These are phyloP conservation scores for Oryza glumipatula DNA, from an alignment of 176 grass and related monocot genomes.

Conservation along the genomic window DNA sequence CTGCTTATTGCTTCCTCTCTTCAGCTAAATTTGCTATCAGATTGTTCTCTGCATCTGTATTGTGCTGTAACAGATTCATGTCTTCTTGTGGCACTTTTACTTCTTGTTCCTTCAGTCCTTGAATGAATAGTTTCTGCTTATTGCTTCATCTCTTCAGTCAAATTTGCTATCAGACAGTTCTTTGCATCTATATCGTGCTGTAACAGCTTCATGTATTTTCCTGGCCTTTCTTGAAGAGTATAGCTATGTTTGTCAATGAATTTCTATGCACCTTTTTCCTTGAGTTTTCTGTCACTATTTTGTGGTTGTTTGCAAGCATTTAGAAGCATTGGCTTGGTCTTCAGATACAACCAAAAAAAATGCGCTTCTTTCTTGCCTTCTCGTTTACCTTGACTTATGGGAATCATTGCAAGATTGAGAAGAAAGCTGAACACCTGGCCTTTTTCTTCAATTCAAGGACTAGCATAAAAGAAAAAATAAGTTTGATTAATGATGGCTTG, in stretches of 20 bases:
- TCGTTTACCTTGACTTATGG: not conserved
- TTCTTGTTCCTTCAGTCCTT: not conserved
- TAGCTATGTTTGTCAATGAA: not conserved
- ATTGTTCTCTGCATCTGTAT: no score
- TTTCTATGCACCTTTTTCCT: not conserved
- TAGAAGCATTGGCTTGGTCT: not conserved
- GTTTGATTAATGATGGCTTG: not conserved
- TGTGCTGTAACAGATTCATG: not conserved
- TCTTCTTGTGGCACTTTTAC: not conserved
- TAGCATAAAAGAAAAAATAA: not conserved
- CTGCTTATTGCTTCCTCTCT: not conserved
- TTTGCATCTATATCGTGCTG: not conserved
- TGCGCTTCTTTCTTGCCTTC: not conserved
- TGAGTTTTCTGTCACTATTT: not conserved
- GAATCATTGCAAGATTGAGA: not conserved
- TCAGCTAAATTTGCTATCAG: not conserved
- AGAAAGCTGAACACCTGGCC: not conserved
- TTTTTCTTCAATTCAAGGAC: conserved; percentile 25
- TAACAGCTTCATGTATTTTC: conserved; percentile 16
- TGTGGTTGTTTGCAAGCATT: conserved; percentile 26
- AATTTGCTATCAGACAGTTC: not conserved
- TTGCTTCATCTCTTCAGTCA: not conserved
- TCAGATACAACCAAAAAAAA: conserved; percentile 3
- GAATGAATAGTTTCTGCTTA: not conserved
- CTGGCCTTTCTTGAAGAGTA: not conserved